A percentile compares a stretch with the other conserved stretches of the same genome.
Conservation (phyloP, 75 land plant species). For the Cryptomeria japonica region DNA sequence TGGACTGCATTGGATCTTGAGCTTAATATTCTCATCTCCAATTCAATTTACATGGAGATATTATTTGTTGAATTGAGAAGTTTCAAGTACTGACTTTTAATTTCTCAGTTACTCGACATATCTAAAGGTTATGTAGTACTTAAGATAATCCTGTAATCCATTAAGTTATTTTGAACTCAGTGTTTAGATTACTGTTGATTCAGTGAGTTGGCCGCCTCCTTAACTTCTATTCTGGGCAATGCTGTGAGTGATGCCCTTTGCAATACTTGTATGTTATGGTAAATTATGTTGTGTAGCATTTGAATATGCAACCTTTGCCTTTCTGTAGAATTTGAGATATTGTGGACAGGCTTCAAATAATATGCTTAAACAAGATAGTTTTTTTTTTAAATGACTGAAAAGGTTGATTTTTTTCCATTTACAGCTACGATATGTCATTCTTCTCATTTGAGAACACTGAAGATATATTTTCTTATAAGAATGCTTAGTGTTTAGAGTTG, state of each 20-base stretch:
- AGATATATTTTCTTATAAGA: not conserved
- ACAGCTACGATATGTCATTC: not conserved
- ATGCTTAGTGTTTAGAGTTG: not conserved
- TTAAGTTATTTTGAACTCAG: not conserved
- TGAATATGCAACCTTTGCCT: not conserved
- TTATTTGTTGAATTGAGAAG: too few species aligned
- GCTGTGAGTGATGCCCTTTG: not conserved
- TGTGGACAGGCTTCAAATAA: not conserved
- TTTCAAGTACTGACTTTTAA: too few species aligned
- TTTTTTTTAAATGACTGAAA: not conserved
- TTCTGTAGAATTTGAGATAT: not conserved
- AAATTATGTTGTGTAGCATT: not conserved
- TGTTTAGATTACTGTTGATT: not conserved
- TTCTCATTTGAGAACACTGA: not conserved
- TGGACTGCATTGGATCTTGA: too few species aligned
- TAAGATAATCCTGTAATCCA: not conserved
- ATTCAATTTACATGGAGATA: too few species aligned
- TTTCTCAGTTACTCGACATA: too few species aligned
- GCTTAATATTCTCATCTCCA: too few species aligned
- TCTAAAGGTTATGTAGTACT: not conserved
- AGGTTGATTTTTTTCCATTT: not conserved
- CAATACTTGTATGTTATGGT: not conserved
- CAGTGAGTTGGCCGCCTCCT: not conserved
- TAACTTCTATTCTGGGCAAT: not conserved
- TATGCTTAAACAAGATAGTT: not conserved